Conservation (phyloP, 148 eudicot species). For the Rheum nobile region DNA sequence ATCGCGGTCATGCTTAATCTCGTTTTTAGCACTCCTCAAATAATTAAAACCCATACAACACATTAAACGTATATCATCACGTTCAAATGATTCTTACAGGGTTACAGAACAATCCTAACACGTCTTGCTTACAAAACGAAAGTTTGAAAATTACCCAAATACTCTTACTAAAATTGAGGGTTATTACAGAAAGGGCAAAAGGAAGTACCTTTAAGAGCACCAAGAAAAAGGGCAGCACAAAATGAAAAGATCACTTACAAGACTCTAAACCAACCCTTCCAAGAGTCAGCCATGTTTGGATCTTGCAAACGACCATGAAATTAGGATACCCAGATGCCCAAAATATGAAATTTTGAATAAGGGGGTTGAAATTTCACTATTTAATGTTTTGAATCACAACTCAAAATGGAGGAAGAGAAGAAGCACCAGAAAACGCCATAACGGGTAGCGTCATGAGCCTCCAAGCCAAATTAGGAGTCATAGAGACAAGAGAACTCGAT, state of each 20-base stretch:
- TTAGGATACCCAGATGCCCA: background rate
- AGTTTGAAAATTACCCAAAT: no score
- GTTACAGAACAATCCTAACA: no score
- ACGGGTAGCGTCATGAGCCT: conserved; percentile 66
- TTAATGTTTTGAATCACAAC: background rate
- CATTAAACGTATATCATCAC: no score
- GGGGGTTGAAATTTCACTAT: background rate
- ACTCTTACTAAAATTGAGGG: no score
- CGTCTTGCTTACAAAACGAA: no score
- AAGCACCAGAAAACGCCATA: conserved; percentile 51
- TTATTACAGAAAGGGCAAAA: conserved; percentile 1
- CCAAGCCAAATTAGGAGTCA: conserved; percentile 56
- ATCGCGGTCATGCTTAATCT: no score
- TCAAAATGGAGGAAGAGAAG: background rate
- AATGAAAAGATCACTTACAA: conserved; percentile 65
- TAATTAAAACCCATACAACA: no score
- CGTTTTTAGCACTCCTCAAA: no score
- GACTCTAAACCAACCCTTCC: conserved; percentile 34
- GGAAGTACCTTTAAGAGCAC: conserved; percentile 65
- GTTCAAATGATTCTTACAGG: no score
- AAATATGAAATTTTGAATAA: background rate
- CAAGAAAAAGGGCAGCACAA: conserved; percentile 63
- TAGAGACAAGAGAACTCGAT: conserved; percentile 17
- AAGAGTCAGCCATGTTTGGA: conserved; percentile 26
- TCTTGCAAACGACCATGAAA: background rate